These are phyloP conservation scores for Avena atlantica DNA, from an alignment of 176 grass and related monocot genomes.

Conservation along the genomic window DNA sequence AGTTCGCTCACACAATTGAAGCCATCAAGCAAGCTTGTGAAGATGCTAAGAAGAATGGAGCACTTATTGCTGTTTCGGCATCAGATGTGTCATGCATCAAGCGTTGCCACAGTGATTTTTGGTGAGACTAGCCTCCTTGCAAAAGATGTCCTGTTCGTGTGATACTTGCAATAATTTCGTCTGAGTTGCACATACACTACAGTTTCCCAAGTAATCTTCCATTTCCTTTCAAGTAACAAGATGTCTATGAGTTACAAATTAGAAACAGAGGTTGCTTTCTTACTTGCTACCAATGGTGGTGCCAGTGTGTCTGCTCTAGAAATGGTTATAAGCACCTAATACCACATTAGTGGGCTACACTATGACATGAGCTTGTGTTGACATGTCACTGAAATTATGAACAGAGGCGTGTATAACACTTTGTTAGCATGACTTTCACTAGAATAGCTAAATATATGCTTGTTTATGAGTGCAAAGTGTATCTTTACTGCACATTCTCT, in stretches of 20 bases:
- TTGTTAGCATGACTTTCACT: slow-evolving; percentile 25
- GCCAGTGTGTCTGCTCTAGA: background rate
- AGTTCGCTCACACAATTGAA: slow-evolving; percentile 86
- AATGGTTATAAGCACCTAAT: background rate
- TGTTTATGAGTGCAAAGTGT: background rate
- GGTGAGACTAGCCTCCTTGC: slow-evolving; percentile 55
- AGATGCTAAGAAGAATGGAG: slow-evolving; percentile 85
- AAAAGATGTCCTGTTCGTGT: slow-evolving; percentile 22
- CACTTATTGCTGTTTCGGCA: slow-evolving; percentile 82
- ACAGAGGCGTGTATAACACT: background rate
- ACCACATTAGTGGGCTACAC: background rate
- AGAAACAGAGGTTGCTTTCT: background rate
- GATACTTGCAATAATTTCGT: background rate
- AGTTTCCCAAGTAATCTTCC: background rate
- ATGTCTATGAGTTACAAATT: background rate
- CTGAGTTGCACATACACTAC: background rate
- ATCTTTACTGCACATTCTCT: background rate
- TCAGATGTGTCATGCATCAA: slow-evolving; percentile 95
- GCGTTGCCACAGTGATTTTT: slow-evolving; percentile 78
- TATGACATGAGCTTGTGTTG: background rate
- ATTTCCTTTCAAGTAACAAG: background rate
- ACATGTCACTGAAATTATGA: slow-evolving; percentile 25
- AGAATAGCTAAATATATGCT: background rate
- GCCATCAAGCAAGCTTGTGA: slow-evolving; percentile 84
- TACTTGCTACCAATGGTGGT: slow-evolving; percentile 28